Evolutionary conservation across 1,139 yeast genomes (phyloP), one percentile per base, ranked within the genome.

Genomic region (Meyerozyma carpophila): DNA sequence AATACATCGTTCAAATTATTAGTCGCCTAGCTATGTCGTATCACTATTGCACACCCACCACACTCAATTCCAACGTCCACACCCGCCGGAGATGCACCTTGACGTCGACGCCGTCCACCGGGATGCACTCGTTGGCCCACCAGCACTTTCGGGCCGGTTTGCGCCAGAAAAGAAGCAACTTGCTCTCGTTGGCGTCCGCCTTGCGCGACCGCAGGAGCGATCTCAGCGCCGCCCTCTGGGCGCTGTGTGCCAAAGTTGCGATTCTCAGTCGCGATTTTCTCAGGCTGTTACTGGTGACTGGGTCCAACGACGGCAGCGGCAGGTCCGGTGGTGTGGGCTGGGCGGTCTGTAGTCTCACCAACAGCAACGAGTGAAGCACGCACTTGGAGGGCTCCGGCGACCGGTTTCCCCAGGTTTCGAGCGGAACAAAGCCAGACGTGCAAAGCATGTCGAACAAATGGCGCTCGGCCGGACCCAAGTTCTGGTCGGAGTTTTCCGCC

Each of bases 61-160:
- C 82, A 11, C 80, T 73, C 50, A 87, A 71, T 60, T 87, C 95
- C 49, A 87, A 70, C 2, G 95, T 87, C 95, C 95, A 87, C 18
- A 86, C 94, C 50, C 95, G 69, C 50, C 95, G 73, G 39, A 84
- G 75, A 58, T 87, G 94, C 14, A 85, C 84, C 50, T 76, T 80
- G 16, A 73, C 68, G 7, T 55, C 48, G n/a, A 47, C 44, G 4
- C 53, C 57, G 31, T 73, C 74, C 28, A 89, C 68, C 6, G 75
- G 77, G 18, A 81, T 69, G 40, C 73, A 68, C 39, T 80, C 81
- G 55, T 84, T 85, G 10, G 87, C 84, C 99, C 99, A 94, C 99
- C 99, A 94, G 66, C 99, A 94, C 61, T 94, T 94, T 58, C 98
- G 77, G 1, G 99, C 99, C 0, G 99, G 99, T 59, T 93, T 93